These are phyloP conservation scores for Fusarium pseudocircinatum DNA, from an alignment of 2,329 filamentous ascomycete genomes.

Conservation along the genomic window DNA sequence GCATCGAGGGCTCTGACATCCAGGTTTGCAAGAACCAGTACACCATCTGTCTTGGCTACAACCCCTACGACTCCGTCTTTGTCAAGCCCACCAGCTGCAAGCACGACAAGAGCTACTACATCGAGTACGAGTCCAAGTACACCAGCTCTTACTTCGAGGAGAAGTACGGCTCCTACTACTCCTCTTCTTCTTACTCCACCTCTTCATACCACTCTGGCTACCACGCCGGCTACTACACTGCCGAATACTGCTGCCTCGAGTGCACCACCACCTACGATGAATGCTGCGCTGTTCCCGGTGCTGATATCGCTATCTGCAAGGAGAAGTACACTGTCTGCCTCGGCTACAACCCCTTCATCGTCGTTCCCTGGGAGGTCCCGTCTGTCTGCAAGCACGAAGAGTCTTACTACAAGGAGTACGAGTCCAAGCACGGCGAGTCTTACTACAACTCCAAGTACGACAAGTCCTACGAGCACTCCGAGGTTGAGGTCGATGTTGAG, in stretches of 20 bases:
- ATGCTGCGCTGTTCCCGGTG: slow-evolving; percentile 15
- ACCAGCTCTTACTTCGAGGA: slow-evolving; percentile 6
- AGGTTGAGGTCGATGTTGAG: slow-evolving; percentile 1
- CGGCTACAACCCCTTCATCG: slow-evolving; percentile 18
- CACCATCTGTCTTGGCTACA: slow-evolving; percentile 28
- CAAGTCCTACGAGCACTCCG: background rate
- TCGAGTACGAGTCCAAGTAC: slow-evolving; percentile 22
- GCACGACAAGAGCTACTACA: slow-evolving; percentile 26
- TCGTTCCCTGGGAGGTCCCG: slow-evolving; percentile 9
- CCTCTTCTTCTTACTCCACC: background rate
- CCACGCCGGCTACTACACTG: slow-evolving; percentile 24
- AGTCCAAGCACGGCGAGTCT: slow-evolving; percentile 8
- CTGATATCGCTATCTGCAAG: slow-evolving; percentile 19
- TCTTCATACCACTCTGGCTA: background rate
- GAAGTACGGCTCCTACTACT: slow-evolving; percentile 10
- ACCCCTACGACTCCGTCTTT: slow-evolving; percentile 10
- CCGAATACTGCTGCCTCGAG: slow-evolving; percentile 28
- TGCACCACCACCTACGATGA: slow-evolving; percentile 28
- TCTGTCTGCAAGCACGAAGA: slow-evolving; percentile 29
- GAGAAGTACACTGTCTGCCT: slow-evolving; percentile 22
- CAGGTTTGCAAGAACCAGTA: slow-evolving; percentile 12
- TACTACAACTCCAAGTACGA: slow-evolving; percentile 21
- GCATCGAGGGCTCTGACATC: background rate
- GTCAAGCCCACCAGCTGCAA: slow-evolving; percentile 21
- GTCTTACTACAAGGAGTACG: slow-evolving; percentile 18